A percentile compares a stretch with the other conserved stretches of the same genome.
Conservation (phyloP, 2,329 filamentous ascomycete genomes). For the Capronia coronata region DNA sequence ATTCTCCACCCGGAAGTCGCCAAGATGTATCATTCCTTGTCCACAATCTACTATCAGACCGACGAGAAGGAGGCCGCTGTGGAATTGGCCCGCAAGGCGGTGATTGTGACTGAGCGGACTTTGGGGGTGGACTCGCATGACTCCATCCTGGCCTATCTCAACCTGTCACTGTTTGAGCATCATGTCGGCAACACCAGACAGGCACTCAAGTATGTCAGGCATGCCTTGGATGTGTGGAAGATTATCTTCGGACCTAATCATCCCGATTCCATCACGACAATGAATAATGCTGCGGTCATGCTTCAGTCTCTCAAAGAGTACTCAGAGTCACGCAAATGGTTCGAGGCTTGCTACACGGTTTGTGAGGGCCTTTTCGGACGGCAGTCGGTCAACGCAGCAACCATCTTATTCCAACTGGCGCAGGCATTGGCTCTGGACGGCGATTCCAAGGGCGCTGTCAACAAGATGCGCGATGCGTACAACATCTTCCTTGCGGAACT, state of each 20-base stretch:
- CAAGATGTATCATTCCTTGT: conserved; percentile 86
- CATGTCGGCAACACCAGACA: conserved; percentile 81
- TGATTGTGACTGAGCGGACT: conserved; percentile 91
- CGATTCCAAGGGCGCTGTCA: conserved; percentile 84
- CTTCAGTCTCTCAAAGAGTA: conserved; percentile 92
- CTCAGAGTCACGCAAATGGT: conserved; percentile 91
- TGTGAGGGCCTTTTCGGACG: conserved; percentile 87
- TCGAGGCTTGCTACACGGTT: conserved; percentile 82
- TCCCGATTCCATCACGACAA: conserved; percentile 94
- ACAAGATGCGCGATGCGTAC: conserved; percentile 91
- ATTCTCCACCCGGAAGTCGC: conserved; percentile 95
- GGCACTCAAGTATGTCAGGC: conserved; percentile 82
- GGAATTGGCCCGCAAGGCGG: conserved; percentile 90
- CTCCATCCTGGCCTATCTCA: conserved; percentile 91
- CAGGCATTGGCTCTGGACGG: conserved; percentile 94
- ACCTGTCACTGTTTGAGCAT: conserved; percentile 89
- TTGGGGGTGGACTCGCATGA: conserved; percentile 89
- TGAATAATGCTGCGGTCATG: conserved; percentile 99
- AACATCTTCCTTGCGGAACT: conserved; percentile 88
- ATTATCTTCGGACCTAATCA: conserved; percentile 90
- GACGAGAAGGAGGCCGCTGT: conserved; percentile 95
- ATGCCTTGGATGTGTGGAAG: conserved; percentile 93
- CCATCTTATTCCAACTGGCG: conserved; percentile 91
- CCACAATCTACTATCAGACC: conserved; percentile 94
- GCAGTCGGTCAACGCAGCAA: conserved; percentile 86